Evolutionary conservation across 768 basidiomycete genomes (phyloP), one percentile per base, ranked within the genome.

Genomic region (Strobilomyces echinocephalus): DNA sequence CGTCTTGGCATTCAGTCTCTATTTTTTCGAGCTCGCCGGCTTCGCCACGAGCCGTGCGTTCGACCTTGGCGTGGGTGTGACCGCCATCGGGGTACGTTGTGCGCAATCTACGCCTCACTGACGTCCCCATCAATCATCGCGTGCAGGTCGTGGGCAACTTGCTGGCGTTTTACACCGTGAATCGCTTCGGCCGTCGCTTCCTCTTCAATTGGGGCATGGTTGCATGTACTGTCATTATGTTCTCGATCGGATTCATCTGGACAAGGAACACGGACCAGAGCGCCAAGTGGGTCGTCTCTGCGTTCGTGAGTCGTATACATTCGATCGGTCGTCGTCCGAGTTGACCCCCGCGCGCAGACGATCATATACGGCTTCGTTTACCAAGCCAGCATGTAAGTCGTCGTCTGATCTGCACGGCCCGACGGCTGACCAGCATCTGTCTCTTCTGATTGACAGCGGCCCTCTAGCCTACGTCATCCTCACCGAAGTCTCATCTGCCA

Each of bases 1-100:
- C 48, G 59, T 67, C 10, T 51, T 67, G 51, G 61, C 61, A 20
- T 68, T 46, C 46, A 66, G 66, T 14, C 63, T 61, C 44, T 72
- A 72, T 62, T 71, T 72, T 55, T 71, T 72, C 35, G 68, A 72
- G 53, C 71, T 73, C 31, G 63, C 71, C 15, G 67, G 71, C 24
- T 71, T 72, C 46, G 52, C 59, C 6, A 38, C 55, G 12, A 47
- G 39, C 49, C 61, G 65, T 1, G 67, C 71, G 1, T 72, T 73
- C 49, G 59, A 70, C 49, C 65, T 72, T 5, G 68, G 69, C 14
- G 43, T 67, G 18, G 65, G 67, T 6, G 51, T 67, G 35, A 62
- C 57, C 0, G 67, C 64, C n/a, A 62, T 69, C 7, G 66, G 66
- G 3, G 66, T 69, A 36, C 39, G 49, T 49, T 47, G 0, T 7